phyloP scores from a whole-genome alignment of 306 rosid species.

The Astragalus membranaceus region DNA sequence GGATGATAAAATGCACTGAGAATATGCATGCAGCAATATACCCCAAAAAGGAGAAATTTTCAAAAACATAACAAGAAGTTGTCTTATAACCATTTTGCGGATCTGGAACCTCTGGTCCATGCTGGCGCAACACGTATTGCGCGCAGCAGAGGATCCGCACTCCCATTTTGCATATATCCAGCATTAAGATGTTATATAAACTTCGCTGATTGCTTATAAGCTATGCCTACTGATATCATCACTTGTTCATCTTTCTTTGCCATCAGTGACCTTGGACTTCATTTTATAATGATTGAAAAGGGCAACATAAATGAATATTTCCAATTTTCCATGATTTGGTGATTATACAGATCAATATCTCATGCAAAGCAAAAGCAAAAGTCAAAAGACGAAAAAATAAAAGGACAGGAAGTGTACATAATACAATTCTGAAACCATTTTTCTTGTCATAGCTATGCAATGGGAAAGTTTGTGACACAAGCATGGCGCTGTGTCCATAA shows the following conservation, averaged over 20 bases:
- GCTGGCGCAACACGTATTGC: no score
- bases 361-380: background rate
- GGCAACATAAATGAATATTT: background rate
- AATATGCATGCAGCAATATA: background rate
- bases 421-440: background rate
- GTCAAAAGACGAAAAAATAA: background rate
- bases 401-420: background rate
- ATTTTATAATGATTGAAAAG: background rate
- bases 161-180: background rate
- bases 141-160: no score
- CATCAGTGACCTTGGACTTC: background rate
- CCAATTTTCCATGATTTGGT: background rate
- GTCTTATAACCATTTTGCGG: background rate
- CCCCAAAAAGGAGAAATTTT: background rate
- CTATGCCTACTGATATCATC: background rate
- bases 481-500: background rate
- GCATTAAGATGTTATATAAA: background rate
- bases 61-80: conserved; percentile 4
- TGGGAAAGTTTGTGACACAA: background rate
- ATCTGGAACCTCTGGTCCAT: background rate
- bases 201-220: background rate
- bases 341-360: conserved; percentile 9
- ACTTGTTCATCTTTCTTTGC: background rate
- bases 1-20: background rate
- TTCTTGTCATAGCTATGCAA: background rate